A percentile compares a stretch with the other conserved stretches of the same genome.
Evolutionary conservation across 2,329 filamentous ascomycete genomes (phyloP).

Genomic region (Fusarium protoensiforme): DNA sequence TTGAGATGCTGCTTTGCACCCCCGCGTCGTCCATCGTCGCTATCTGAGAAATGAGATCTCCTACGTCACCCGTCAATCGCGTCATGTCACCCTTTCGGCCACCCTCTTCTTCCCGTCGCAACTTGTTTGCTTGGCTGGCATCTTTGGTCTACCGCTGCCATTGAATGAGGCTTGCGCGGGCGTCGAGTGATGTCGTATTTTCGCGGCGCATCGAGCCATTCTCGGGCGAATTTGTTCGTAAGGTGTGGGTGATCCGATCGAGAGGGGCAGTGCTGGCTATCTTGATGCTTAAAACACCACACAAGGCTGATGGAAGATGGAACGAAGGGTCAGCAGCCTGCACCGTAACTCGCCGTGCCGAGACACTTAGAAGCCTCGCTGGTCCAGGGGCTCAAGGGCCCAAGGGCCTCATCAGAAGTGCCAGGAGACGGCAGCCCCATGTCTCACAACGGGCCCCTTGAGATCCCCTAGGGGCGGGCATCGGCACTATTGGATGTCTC

Average conservation of each 20-base stretch:
- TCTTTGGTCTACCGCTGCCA: not conserved
- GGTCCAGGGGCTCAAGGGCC: conserved; percentile 7
- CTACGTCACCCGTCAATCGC: conserved; percentile 41
- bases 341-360: conserved; percentile 16
- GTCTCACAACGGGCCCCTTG: conserved; percentile 41
- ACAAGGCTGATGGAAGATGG: conserved; percentile 26
- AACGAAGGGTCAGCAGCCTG: not conserved
- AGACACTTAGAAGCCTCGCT: conserved; percentile 28
- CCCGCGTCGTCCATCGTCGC: conserved; percentile 27
- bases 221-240: not conserved
- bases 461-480: conserved; percentile 40
- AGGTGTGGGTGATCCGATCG: not conserved
- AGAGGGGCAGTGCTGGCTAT: conserved; percentile 2
- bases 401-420: conserved; percentile 14
- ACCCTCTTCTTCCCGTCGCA: conserved; percentile 23
- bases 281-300: conserved; percentile 8
- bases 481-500: conserved; percentile 29
- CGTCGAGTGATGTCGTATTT: not conserved
- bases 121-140: conserved; percentile 9
- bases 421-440: conserved; percentile 37
- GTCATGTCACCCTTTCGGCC: conserved; percentile 27
- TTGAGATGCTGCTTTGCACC: conserved; percentile 17
- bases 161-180: conserved; percentile 1
- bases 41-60: conserved; percentile 24
- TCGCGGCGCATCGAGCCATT: not conserved